phyloP scores from a whole-genome alignment of 1,139 yeast genomes.

The Arxiozyma slooffiae region DNA sequence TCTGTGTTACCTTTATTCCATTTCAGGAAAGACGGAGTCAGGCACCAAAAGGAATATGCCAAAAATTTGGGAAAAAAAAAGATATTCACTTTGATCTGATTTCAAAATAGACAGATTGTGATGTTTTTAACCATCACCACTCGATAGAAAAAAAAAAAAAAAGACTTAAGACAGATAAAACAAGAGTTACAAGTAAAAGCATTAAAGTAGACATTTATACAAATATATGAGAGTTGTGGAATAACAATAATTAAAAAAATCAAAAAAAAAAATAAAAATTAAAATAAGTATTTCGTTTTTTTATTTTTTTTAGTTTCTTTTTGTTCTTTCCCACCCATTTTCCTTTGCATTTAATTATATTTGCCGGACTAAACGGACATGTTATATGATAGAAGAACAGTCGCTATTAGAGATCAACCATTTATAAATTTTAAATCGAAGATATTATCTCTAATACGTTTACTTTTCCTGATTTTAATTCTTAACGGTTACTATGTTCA shows the following conservation, averaged over 20 bases:
- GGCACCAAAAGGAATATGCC: too few relatives aligned
- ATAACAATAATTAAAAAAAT: too few relatives aligned
- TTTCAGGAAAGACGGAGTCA: not conserved
- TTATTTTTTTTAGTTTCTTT: not conserved
- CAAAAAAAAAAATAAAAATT: too few relatives aligned
- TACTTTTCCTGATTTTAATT: not conserved
- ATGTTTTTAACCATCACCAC: too few relatives aligned
- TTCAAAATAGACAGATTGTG: not conserved
- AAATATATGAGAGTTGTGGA: not conserved
- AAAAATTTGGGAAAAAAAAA: too few relatives aligned
- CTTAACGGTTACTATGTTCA: not conserved
- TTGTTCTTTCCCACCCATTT: too few relatives aligned
- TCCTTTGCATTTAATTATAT: too few relatives aligned
- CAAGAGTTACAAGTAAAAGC: not conserved
- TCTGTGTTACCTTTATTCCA: not conserved
- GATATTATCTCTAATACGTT: not conserved
- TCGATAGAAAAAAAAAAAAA: not conserved
- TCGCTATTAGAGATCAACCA: not conserved
- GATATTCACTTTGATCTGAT: not conserved
- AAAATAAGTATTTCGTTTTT: too few relatives aligned
- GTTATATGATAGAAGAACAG: not conserved
- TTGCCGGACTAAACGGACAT: too few relatives aligned
- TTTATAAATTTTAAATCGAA: too few relatives aligned
- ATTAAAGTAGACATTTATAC: not conserved
- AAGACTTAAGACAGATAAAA: not conserved